Conservation (phyloP, 495 filamentous ascomycete genomes). For the Amniculicola lignicola region DNA sequence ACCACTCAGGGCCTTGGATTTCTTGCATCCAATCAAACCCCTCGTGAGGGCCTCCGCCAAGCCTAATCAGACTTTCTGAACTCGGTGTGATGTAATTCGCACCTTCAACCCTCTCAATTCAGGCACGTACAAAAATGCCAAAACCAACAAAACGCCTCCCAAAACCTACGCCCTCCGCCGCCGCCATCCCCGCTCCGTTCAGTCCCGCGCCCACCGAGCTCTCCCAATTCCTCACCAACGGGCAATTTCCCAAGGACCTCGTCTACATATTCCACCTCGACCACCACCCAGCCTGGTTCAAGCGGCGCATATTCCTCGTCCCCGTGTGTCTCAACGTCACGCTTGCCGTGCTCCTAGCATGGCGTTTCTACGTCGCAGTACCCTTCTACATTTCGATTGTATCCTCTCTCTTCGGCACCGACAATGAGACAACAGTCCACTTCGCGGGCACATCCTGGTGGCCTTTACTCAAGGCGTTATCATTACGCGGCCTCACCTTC, state of each 20-base stretch:
- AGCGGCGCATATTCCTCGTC: conserved; percentile 71
- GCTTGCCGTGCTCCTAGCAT: conserved; percentile 57
- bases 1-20: no score
- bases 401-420: conserved; percentile 23
- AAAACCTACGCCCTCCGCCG: conserved; percentile 12
- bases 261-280: conserved; percentile 82
- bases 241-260: conserved; percentile 59
- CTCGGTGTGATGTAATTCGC: no score
- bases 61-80: no score
- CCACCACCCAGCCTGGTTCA: conserved; percentile 58
- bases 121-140: conserved; percentile 4
- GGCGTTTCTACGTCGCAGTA: conserved; percentile 57
- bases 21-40: no score
- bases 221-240: conserved; percentile 56
- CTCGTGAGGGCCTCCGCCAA: no score
- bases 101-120: no score
- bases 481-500: conserved; percentile 57
- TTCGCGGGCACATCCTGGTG: conserved; percentile 48
- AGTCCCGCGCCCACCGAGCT: conserved; percentile 56
- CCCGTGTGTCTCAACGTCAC: conserved; percentile 66
- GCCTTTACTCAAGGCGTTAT: conserved; percentile 50
- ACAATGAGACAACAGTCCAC: conserved; percentile 26
- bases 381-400: conserved; percentile 66
- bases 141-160: conserved; percentile 18
- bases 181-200: conserved; percentile 58